Evolutionary conservation across 371 early-diverging fungal species (phyloP), one percentile per base, ranked within the genome.

Genomic region (Mucor circinelloides): DNA sequence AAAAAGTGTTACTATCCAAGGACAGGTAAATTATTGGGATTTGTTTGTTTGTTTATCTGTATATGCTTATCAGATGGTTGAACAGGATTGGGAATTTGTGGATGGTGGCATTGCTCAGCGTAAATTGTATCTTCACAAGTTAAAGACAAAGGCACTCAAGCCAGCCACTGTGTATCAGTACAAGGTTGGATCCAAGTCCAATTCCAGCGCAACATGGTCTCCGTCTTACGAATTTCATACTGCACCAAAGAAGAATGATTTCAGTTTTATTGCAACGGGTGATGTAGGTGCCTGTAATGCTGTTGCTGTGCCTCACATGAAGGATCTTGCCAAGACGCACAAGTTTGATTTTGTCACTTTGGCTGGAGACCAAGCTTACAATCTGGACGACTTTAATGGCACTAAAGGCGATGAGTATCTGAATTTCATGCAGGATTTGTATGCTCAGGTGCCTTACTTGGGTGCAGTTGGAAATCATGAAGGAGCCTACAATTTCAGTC

Each of bases 401-500:
- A 68, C 65, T 0, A 83, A 83, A 54, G 83, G 81, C 10, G 83
- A 83, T 69, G 70, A 83, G 36, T 83, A 78, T 34, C 55, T 83
- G 71, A 80, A 80, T 40, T 70, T 80, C 64, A 67, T 73, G 63
- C 79, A 83, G 64, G 64, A 73, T 30, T 52, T 83, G 0, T 80
- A 66, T 62, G 75, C 79, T 31, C 70, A 67, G 19, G 66, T 80
- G 1, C 83, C 83, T 34, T 83, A 73, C 54, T 42, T 83, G 68
- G 83, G 83, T 36, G 70, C 71, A 6, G 73, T 73, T 23, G 83
- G 83, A 8, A 83, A 83, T 23, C 83, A 83, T 42, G 83, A 83
- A 60, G 61, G 66, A 46, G 71, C 72, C 19, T 83, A 80, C 52
- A 83, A 83, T 58, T 83, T 75, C 32, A 67, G 75, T 9, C 81